Percentiles rank a stretch among this genome's conserved stretches.
Evolutionary conservation across 129 eudicot genomes (phyloP).

Genomic region (Centella asiatica): DNA sequence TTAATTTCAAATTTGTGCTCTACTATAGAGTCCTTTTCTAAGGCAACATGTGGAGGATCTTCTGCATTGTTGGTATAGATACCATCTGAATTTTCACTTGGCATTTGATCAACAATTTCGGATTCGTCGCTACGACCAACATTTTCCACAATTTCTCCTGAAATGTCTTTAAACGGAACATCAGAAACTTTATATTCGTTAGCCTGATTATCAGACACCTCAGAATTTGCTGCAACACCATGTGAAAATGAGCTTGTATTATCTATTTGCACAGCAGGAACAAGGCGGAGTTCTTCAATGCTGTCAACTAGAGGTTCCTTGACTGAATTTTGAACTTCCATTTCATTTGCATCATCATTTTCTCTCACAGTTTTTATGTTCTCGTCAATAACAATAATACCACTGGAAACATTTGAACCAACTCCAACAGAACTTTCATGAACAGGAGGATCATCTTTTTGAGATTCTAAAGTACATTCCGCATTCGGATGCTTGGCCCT

Average conservation of each 20-base stretch:
- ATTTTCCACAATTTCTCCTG: conserved; percentile 1
- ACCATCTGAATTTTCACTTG: conserved; percentile 8
- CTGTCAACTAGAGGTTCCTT: conserved; percentile 2
- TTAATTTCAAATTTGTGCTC: conserved; percentile 14
- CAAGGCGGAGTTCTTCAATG: neutral
- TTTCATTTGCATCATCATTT: conserved; percentile 6
- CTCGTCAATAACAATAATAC: conserved; percentile 7
- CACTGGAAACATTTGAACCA: conserved; percentile 23
- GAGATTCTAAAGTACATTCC: conserved; percentile 17
- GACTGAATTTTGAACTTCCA: conserved; percentile 8
- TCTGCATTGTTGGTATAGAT: neutral
- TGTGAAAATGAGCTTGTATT: neutral
- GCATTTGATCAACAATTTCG: conserved; percentile 3
- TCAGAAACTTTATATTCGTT: conserved; percentile 8
- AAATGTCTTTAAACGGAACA: neutral
- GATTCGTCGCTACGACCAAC: neutral
- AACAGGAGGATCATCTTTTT: conserved; percentile 20
- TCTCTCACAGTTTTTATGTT: conserved; percentile 1
- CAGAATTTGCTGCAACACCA: neutral
- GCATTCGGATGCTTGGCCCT: conserved; percentile 6
- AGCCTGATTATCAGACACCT: conserved; percentile 6
- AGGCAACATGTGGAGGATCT: conserved; percentile 7
- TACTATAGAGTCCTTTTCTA: conserved; percentile 7
- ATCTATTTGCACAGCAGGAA: neutral
- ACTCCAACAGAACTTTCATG: conserved; percentile 18